These are phyloP conservation scores for Boletus vinaceobasis DNA, from an alignment of 768 basidiomycete genomes.

Conservation along the genomic window DNA sequence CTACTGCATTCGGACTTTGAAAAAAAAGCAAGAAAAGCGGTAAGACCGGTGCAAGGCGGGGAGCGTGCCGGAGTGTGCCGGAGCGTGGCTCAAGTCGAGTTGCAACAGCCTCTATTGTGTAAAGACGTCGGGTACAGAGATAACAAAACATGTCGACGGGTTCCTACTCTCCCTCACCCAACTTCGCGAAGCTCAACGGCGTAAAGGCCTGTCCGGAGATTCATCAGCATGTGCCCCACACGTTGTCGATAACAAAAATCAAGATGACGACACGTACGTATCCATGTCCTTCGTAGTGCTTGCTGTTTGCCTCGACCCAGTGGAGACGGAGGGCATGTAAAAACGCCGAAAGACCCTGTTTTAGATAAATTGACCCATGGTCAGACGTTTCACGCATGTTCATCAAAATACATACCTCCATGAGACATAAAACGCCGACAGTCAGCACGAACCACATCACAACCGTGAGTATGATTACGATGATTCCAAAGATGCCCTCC, in stretches of 20 bases:
- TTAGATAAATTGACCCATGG: constrained; percentile 2
- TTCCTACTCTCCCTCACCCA: constrained; percentile 36
- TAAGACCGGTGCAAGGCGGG: background rate
- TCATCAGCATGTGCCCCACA: constrained; percentile 27
- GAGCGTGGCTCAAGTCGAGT: background rate
- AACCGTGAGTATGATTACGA: constrained; percentile 48
- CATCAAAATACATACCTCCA: constrained; percentile 69
- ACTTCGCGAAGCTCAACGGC: constrained; percentile 45
- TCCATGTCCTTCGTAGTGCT: constrained; percentile 89
- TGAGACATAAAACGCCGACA: constrained; percentile 78
- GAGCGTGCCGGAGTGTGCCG: background rate
- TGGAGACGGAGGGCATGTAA: constrained; percentile 94
- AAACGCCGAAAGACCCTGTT: constrained; percentile 89
- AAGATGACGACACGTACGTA: constrained; percentile 56
- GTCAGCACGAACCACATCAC: constrained; percentile 79
- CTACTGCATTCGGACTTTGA: constrained; percentile 30
- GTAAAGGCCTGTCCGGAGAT: constrained; percentile 40
- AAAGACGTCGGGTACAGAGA: constrained; percentile 17
- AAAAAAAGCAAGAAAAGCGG: constrained; percentile 11
- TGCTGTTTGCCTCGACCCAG: constrained; percentile 98
- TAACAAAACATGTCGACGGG: constrained; percentile 12
- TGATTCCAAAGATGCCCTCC: constrained; percentile 59
- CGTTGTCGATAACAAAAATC: constrained; percentile 19
- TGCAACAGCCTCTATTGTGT: constrained; percentile 13
- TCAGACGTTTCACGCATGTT: constrained; percentile 19